Conservation (phyloP, 2,329 filamentous ascomycete species). For the Coniochaeta sp. region DNA sequence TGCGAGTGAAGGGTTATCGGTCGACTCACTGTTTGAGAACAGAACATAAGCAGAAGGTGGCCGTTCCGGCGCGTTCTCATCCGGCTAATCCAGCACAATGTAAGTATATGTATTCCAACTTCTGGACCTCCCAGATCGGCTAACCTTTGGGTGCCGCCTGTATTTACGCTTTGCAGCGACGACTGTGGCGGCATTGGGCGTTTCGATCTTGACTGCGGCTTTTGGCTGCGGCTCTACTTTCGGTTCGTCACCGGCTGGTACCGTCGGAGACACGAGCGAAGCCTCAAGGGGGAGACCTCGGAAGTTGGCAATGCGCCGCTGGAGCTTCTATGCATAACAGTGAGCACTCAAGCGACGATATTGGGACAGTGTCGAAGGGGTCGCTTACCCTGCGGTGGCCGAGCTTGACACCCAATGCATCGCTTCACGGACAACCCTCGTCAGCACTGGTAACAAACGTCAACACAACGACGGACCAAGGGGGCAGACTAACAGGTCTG, state of each 20-base stretch:
- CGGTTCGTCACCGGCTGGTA: slow-evolving; percentile 44
- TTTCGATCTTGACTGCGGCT: slow-evolving; percentile 31
- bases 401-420: slow-evolving; percentile 68
- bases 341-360: slow-evolving; percentile 3
- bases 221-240: slow-evolving; percentile 44
- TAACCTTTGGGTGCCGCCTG: slow-evolving; percentile 67
- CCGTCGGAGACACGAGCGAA: slow-evolving; percentile 38
- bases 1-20: background rate
- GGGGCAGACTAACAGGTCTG: slow-evolving; percentile 56
- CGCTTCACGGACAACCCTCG: slow-evolving; percentile 33
- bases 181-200: slow-evolving; percentile 31
- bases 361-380: background rate
- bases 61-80: slow-evolving; percentile 72
- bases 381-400: slow-evolving; percentile 67
- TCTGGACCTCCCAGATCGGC: background rate
- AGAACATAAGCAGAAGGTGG: slow-evolving; percentile 79
- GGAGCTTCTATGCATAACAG: slow-evolving; percentile 56
- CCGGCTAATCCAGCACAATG: slow-evolving; percentile 41
- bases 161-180: slow-evolving; percentile 64
- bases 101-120: background rate
- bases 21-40: slow-evolving; percentile 69
- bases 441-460: slow-evolving; percentile 14
- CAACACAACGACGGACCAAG: background rate
- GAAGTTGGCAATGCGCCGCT: slow-evolving; percentile 71
- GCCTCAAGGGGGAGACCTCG: slow-evolving; percentile 53